A percentile compares a stretch with the other conserved stretches of the same genome.
Evolutionary conservation across 345 rosid species (phyloP).

Genomic region (Pistacia vera): DNA sequence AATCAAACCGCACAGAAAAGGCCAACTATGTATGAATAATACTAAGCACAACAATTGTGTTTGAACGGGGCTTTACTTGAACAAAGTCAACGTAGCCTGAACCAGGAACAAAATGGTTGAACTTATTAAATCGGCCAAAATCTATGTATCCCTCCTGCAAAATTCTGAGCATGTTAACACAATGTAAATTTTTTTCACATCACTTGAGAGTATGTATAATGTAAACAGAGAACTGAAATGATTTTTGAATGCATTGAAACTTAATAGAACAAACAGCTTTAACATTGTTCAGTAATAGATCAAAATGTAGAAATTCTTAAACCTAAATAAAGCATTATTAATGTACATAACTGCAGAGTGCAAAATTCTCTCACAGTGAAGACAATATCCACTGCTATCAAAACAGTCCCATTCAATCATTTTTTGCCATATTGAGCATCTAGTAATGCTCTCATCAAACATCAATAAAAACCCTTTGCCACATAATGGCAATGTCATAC

Average conservation of each 20-base stretch:
- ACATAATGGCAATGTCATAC: no score
- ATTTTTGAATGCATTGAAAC: slow-evolving; percentile 7
- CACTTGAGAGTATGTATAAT: background rate
- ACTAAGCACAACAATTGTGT: slow-evolving; percentile 6
- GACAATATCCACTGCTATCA: background rate
- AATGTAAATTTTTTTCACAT: background rate
- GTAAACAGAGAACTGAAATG: background rate
- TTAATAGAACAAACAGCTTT: background rate
- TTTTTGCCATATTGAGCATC: background rate
- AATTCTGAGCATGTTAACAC: slow-evolving; percentile 4
- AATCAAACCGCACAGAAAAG: background rate
- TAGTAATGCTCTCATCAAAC: background rate
- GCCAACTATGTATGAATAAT: slow-evolving; percentile 2
- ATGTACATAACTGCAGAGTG: background rate
- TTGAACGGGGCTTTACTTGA: slow-evolving; percentile 53
- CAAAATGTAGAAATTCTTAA: background rate
- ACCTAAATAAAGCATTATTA: background rate
- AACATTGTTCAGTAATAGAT: background rate
- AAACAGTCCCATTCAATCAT: background rate
- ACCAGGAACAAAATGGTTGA: slow-evolving; percentile 65
- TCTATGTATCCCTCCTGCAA: slow-evolving; percentile 95
- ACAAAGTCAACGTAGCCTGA: slow-evolving; percentile 62
- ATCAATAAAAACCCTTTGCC: background rate
- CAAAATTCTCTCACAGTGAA: background rate
- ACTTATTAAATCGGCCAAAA: slow-evolving; percentile 71